Percentiles rank a stretch among this genome's conserved stretches.
phyloP scores from a whole-genome alignment of 208 protist genomes.

The Acanthamoeba triangularis region DNA sequence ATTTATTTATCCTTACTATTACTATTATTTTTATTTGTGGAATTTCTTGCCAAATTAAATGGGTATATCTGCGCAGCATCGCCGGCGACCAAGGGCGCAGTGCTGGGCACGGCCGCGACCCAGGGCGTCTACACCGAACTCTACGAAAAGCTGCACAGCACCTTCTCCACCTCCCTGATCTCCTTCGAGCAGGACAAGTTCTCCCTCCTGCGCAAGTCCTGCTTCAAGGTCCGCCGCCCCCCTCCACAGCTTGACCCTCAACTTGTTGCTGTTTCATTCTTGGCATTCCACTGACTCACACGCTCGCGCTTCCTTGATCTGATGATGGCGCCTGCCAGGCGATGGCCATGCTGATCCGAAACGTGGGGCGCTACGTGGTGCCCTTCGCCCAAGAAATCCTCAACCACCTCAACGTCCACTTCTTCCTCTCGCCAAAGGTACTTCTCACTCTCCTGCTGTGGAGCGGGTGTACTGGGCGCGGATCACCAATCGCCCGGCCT shows the following conservation, averaged over 20 bases:
- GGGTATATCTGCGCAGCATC: slow-evolving; percentile 29
- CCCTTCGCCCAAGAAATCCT: slow-evolving; percentile 74
- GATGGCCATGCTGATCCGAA: neutral
- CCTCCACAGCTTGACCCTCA: too few relatives aligned
- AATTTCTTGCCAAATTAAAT: too few relatives aligned
- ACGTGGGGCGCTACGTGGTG: slow-evolving; percentile 56
- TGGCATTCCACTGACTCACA: neutral
- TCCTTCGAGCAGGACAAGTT: slow-evolving; percentile 68
- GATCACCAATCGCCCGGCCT: neutral
- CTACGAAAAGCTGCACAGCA: slow-evolving; percentile 22
- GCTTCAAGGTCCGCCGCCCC: slow-evolving; percentile 35
- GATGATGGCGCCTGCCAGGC: neutral
- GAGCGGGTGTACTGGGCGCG: too few relatives aligned
- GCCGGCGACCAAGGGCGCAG: neutral
- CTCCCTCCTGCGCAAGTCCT: slow-evolving; percentile 45
- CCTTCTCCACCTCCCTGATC: slow-evolving; percentile 38
- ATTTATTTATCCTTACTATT: neutral
- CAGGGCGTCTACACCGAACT: slow-evolving; percentile 35
- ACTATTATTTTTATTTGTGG: too few relatives aligned
- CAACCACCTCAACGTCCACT: slow-evolving; percentile 58
- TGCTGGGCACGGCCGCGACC: neutral
- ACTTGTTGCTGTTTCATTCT: too few relatives aligned
- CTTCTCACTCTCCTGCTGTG: neutral
- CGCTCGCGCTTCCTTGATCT: neutral
- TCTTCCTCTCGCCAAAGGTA: slow-evolving; percentile 52